Evolutionary conservation across 192 early-diverging fungal genomes (phyloP).

Genomic region (Linnemannia zychae): DNA sequence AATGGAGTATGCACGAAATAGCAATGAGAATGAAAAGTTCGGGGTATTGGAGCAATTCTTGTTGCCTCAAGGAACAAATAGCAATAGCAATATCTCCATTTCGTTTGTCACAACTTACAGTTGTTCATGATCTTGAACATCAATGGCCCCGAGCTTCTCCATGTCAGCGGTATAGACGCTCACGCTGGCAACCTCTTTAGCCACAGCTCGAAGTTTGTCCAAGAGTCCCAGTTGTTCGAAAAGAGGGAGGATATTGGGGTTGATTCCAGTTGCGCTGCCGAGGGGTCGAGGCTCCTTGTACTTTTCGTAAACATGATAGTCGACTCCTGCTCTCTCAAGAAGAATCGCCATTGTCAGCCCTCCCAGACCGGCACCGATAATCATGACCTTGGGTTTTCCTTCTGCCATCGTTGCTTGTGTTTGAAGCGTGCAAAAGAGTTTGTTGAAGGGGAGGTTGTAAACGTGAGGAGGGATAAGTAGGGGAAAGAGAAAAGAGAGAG

Average conservation of each 20-base stretch:
- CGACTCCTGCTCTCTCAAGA: conserved; percentile 13
- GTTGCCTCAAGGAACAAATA: not conserved
- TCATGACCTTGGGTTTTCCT: conserved; percentile 12
- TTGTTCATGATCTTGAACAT: not conserved
- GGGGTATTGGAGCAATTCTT: too few species aligned
- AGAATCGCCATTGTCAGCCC: conserved; percentile 25
- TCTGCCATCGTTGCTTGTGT: conserved; percentile 2
- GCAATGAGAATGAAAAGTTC: not conserved
- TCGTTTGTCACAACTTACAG: conserved; percentile 2
- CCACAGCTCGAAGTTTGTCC: conserved; percentile 10
- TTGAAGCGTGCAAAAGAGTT: not conserved
- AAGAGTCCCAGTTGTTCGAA: conserved; percentile 31
- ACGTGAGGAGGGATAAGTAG: not conserved
- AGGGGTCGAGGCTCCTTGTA: not conserved
- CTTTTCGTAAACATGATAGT: conserved; percentile 20
- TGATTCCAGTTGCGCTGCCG: conserved; percentile 11
- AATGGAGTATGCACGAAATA: not conserved
- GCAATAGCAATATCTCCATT: not conserved
- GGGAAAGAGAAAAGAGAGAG: not conserved
- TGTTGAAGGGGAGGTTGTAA: not conserved
- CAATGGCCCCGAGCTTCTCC: not conserved
- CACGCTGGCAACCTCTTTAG: not conserved
- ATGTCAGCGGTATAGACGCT: conserved; percentile 7
- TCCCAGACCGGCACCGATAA: conserved; percentile 23
- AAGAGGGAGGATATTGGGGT: conserved; percentile 13